Percentiles rank a stretch among this genome's conserved stretches.
Conservation (phyloP, 352 stramenopile species). For the Globisporangium apiculatum region DNA sequence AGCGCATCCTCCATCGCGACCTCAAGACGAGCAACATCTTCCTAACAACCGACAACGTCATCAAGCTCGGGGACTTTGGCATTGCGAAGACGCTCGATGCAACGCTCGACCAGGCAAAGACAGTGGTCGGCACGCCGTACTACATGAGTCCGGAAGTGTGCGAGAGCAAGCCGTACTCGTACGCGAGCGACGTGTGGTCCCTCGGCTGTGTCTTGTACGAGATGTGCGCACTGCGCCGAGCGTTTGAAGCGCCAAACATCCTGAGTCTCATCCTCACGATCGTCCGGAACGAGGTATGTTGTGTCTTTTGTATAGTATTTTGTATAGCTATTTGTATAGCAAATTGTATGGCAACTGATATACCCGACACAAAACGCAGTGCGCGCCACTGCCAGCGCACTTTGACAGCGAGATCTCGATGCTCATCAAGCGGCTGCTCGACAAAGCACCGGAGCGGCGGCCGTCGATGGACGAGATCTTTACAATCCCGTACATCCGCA, state of each 20-base stretch:
- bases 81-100: constrained; percentile 86
- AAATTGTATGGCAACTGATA: constrained; percentile 19
- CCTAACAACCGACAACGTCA: constrained; percentile 72
- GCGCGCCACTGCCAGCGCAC: constrained; percentile 34
- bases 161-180: constrained; percentile 89
- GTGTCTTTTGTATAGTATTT: background rate
- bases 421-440: constrained; percentile 44
- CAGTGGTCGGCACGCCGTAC: constrained; percentile 90
- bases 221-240: constrained; percentile 76
- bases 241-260: constrained; percentile 82
- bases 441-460: constrained; percentile 54
- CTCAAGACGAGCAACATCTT: constrained; percentile 95
- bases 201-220: constrained; percentile 90
- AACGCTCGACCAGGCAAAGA: constrained; percentile 82
- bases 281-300: constrained; percentile 63
- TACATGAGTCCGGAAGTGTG: constrained; percentile 94
- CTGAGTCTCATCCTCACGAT: constrained; percentile 81
- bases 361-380: too few species aligned
- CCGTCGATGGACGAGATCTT: constrained; percentile 78
- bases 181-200: constrained; percentile 90
- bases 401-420: constrained; percentile 52
- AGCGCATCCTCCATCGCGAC: constrained; percentile 89
- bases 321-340: background rate
- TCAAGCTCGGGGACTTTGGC: constrained; percentile 92
- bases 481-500: constrained; percentile 59